Evolutionary conservation across 768 basidiomycete genomes (phyloP), one percentile per base, ranked within the genome.

Genomic region (Wakefieldia striispora): DNA sequence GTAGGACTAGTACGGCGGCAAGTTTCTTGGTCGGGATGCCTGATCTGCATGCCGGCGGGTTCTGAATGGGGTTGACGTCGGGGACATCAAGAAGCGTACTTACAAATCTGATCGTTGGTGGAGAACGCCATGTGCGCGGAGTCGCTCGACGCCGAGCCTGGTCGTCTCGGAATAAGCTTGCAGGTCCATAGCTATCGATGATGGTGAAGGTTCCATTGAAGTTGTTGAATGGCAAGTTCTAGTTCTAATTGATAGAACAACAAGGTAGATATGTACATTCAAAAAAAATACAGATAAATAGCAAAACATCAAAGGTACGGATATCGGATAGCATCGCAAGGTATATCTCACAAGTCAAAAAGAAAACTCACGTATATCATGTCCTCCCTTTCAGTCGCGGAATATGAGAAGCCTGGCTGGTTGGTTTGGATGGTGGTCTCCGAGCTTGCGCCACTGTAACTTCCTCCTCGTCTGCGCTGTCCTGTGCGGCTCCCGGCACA

Each of bases 1-100:
- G 69, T 11, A 92, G 72, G 2, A 94, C 81, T 3, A 95, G 75
- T 0, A 95, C 91, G 8, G 88, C 88, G 5, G 83, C 90, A 12
- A 83, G 78, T 60, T 75, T 83, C 42, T 62, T 66, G 14, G 47
- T 56, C 10, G 73, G 59, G 38, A 73, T 68, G 7, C 49, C 51
- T 17, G 69, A 68, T 23, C 74, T 77, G 43, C 16, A 12, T 42
- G 45, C 20, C 13, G 14, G 11, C 10, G 14, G 17, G 27, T 21
- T 29, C 27, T 33, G 21, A 12, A 17, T n/a, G 12, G 23, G 26
- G 12, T n/a, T 3, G 16, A 29, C 7, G 27, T 31, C n/a, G 6
- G 17, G 8, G 21, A 26, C 33, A 34, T 9, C 9, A 4, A 23
- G 20, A 21, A n/a, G 21, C 6, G 17, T 47, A 83, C 82, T 70